Percentiles rank a stretch among this genome's conserved stretches.
These are phyloP conservation scores for Acer negundo DNA, from an alignment of 345 rosid genomes.

Conservation along the genomic window DNA sequence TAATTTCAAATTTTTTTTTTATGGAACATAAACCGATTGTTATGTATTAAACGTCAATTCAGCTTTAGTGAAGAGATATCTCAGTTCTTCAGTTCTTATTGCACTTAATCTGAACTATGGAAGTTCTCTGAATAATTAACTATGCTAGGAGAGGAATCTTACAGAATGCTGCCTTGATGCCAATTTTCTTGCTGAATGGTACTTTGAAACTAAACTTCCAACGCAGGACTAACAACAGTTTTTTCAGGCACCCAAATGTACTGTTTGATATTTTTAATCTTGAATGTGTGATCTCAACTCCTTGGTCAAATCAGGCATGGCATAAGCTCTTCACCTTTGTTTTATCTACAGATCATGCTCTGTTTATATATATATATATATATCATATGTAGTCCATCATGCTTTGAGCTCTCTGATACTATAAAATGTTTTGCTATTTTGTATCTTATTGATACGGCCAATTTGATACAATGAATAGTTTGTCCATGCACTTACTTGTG, in stretches of 20 bases:
- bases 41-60: neutral
- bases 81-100: neutral
- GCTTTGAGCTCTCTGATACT: conserved; percentile 19
- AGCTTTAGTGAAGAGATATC: neutral
- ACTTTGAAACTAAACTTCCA: neutral
- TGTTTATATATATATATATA: neutral
- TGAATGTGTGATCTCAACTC: neutral
- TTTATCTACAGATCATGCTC: neutral
- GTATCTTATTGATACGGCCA: conserved; percentile 4
- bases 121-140: neutral
- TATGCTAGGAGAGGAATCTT: neutral
- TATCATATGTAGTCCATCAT: neutral
- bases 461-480: neutral
- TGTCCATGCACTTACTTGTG: conserved; percentile 14
- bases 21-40: neutral
- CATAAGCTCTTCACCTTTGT: neutral
- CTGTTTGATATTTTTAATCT: neutral
- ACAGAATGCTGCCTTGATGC: neutral
- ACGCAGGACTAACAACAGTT: neutral
- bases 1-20: neutral
- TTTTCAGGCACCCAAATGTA: neutral
- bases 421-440: neutral
- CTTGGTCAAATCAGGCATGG: neutral
- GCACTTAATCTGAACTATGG: neutral
- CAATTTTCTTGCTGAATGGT: neutral